phyloP scores from a whole-genome alignment of 176 grass and related monocot genomes.

The Zoysia japonica region DNA sequence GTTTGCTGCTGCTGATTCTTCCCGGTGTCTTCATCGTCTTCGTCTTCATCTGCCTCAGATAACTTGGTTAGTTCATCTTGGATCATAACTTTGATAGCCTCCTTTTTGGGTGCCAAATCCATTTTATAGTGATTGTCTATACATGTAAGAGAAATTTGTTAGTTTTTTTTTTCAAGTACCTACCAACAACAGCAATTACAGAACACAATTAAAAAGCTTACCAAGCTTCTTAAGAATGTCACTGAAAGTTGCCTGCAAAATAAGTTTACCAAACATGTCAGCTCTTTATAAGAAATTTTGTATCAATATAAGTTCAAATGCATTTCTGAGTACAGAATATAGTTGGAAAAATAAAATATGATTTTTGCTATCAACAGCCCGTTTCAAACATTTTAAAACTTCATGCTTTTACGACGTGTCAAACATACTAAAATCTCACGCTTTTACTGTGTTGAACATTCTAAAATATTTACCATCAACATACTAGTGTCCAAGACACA shows the following conservation, averaged over 20 bases:
- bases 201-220: slow-evolving; percentile 42
- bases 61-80: slow-evolving; percentile 72
- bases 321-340: neutral
- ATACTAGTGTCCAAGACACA: no score
- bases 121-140: slow-evolving; percentile 66
- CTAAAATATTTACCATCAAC: neutral
- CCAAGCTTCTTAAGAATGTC: slow-evolving; percentile 80
- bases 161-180: neutral
- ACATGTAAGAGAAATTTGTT: slow-evolving; percentile 3
- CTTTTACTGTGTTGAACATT: neutral
- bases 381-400: neutral
- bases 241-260: slow-evolving; percentile 82
- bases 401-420: neutral
- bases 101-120: slow-evolving; percentile 66
- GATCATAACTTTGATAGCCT: slow-evolving; percentile 68
- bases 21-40: slow-evolving; percentile 33
- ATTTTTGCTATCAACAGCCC: neutral
- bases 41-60: slow-evolving; percentile 57
- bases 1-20: slow-evolving; percentile 37
- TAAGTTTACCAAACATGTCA: slow-evolving; percentile 37
- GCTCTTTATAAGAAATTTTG: neutral
- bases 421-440: neutral
- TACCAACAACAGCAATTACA: neutral
- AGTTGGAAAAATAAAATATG: neutral
- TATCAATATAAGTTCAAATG: neutral